Evolutionary conservation across 2,329 filamentous ascomycete species (phyloP).

Genomic region (Chaetomium strumarium): DNA sequence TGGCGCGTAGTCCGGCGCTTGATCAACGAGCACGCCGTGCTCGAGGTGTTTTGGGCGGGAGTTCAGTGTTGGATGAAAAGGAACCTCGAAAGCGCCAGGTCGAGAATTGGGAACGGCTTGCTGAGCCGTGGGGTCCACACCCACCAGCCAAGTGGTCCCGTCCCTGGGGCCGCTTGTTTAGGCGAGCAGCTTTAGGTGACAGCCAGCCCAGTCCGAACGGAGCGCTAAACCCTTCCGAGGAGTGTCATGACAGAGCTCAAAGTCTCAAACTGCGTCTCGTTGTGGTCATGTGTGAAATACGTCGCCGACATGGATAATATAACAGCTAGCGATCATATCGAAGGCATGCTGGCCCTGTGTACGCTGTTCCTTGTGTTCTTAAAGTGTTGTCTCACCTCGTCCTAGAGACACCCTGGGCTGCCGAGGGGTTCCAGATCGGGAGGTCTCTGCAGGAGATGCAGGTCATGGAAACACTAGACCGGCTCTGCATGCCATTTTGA

Average conservation of each 20-base stretch:
- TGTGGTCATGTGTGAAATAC: neutral
- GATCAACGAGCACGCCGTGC: slow-evolving; percentile 1
- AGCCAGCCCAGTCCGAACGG: too few species aligned
- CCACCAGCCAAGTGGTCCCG: slow-evolving; percentile 21
- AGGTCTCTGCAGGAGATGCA: neutral
- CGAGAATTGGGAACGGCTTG: slow-evolving; percentile 24
- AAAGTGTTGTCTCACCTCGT: neutral
- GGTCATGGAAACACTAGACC: neutral
- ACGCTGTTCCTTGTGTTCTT: neutral
- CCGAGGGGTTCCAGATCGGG: neutral
- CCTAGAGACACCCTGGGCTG: neutral
- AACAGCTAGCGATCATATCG: too few species aligned
- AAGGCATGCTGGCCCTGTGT: neutral
- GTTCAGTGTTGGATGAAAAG: slow-evolving; percentile 23
- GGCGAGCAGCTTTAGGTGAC: slow-evolving; percentile 25
- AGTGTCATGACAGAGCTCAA: slow-evolving; percentile 9
- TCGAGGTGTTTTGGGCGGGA: slow-evolving; percentile 12
- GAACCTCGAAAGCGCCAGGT: slow-evolving; percentile 24
- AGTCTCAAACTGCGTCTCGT: slow-evolving; percentile 2
- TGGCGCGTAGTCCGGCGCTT: slow-evolving; percentile 8
- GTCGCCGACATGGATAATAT: too few species aligned
- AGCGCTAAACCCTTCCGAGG: slow-evolving; percentile 20
- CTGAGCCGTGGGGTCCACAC: slow-evolving; percentile 17
- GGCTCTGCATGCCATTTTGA: slow-evolving; percentile 3
- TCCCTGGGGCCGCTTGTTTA: slow-evolving; percentile 24